Evolutionary conservation across 257 asterid species (phyloP).

Genomic region (Avicennia marina): DNA sequence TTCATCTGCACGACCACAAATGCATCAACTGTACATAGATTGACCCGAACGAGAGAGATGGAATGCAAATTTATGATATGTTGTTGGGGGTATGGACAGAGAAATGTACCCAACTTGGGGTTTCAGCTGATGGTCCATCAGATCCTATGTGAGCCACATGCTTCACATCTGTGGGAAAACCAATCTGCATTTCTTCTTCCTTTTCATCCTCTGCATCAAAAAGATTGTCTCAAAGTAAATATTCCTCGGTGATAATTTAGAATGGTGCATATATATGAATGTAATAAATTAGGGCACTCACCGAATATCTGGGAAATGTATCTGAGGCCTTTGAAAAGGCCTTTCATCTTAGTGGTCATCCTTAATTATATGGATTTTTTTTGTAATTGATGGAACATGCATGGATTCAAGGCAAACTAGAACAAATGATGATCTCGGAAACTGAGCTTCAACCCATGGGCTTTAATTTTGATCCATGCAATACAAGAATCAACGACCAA

Average conservation of each 20-base stretch:
- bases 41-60: background rate
- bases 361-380: constrained; percentile 9
- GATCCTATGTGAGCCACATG: constrained; percentile 96
- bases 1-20: background rate
- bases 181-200: constrained; percentile 72
- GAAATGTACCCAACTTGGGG: constrained; percentile 8
- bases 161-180: constrained; percentile 92
- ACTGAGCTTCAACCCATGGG: too few species aligned
- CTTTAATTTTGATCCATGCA: constrained; percentile 51
- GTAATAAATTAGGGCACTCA: constrained; percentile 13
- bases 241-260: too few species aligned
- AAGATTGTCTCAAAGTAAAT: too few species aligned
- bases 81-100: too few species aligned
- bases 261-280: background rate
- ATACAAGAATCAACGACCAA: too few species aligned
- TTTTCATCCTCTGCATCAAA: constrained; percentile 64
- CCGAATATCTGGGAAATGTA: constrained; percentile 96
- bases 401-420: constrained; percentile 14
- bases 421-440: constrained; percentile 19
- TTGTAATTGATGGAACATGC: constrained; percentile 10
- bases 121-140: constrained; percentile 8
- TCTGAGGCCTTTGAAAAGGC: constrained; percentile 85
- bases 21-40: background rate
- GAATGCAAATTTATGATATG: too few species aligned
- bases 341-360: constrained; percentile 80